Evolutionary conservation across 306 rosid genomes (phyloP), one percentile per base, ranked within the genome.

Genomic region (Argentina anserina): DNA sequence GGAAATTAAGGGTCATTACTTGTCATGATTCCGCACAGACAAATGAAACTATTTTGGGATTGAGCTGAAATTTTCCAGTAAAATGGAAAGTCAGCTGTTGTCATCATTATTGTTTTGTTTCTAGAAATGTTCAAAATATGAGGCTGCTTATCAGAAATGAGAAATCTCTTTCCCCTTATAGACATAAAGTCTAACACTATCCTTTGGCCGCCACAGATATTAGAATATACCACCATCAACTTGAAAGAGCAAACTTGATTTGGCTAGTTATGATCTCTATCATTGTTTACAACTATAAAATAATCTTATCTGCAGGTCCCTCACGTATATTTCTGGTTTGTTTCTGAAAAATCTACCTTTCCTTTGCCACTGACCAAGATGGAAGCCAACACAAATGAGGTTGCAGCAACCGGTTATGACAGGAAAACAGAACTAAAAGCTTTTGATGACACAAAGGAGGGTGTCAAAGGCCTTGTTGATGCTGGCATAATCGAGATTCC

Each of bases 381-480:
- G 74, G 50, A 14, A 50, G 26, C 70, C 18, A 39, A 11, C 56
- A 28, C 15, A 28, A 25, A 53, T 15, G 66, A 58, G 42, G 34
- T 26, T 62, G 11, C 45, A 46, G 10, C 45, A 46, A 65, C 23
- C 5, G 25, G 43, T n/a, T 80, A 71, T 56, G 87, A 82, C 9
- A 75, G 83, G 64, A n/a, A 42, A 13, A 84, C 75, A 17, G 87
- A 76, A 42, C 71, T 84, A 12, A 79, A 81, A 75, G 81, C 79
- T 37, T 73, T 79, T 33, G 82, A 79, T 49, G 71, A 79, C 53
- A 74, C 92, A 23, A 85, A 89, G 65, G 71, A 75, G 36, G 95
- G 90, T 65, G 97, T 89, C 6, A 87, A 88, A 75, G 92, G 92
- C 14, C 86, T 89, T 14, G 85, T 87, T 47, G 95, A 91, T 79